Evolutionary conservation across 208 protist genomes (phyloP), one percentile per base, ranked within the genome.

Genomic region (Trypanosomatidae sp.): DNA sequence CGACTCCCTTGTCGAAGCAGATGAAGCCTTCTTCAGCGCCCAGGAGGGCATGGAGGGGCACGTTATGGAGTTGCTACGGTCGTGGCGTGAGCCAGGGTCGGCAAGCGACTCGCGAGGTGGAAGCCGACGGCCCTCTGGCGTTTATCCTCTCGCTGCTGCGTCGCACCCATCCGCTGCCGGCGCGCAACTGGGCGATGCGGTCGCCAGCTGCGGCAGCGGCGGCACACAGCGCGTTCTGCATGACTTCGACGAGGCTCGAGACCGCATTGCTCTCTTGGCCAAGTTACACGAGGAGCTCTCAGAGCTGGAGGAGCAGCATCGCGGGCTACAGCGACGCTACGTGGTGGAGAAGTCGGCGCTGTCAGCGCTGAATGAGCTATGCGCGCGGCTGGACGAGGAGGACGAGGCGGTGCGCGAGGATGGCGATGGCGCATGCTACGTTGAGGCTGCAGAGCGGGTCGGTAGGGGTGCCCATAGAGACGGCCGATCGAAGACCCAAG

Each of bases 251-350:
- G 41, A 66, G 4, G 64, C 64, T 25, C 69, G 53, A 3, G 39
- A 69, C 30, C 50, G 66, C 53, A 74, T 58, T 39, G 33, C 2
- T 39, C 28, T 53, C 30, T 69, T 79, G 69, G 49, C 17, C 36
- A 30, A 74, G 30, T 66, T 79, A 7, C 75, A 79, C 64, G 50
- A 22, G 49, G 47, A 71, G 5, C 53, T 79, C 3, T 7, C 67
- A 6, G 17, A 17, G 39, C 41, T 73, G 52, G 75, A 79, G 62
- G 75, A 71, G 49, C 67, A 74, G 8, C 69, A 79, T 50, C 59
- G 69, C 19, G 62, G 30, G 12, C 62, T 79, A 43, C 75, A 79
- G 68, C 60, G 68, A 13, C 75, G 49, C 33, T 79, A 79, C 69
- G 66, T 79, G n/a, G 69, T 79, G 28, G 79, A 83, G 70, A 56